phyloP scores from a whole-genome alignment of 768 basidiomycete genomes.

The Amanita brunnescens region DNA sequence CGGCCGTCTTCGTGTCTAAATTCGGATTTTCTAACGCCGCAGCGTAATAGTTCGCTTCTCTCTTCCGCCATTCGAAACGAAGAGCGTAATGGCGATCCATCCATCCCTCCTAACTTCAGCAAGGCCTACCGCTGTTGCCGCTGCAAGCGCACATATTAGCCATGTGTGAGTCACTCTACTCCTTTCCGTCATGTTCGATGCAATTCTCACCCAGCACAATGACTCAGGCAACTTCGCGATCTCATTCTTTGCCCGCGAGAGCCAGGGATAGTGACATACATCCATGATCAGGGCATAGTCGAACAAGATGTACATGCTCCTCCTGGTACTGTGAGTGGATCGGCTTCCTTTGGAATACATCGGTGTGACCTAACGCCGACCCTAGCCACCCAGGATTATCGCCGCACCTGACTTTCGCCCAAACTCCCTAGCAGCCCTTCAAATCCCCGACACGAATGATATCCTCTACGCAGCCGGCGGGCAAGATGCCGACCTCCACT shows the following conservation, averaged over 20 bases:
- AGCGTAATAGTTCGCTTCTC: no score
- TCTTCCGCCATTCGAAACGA: no score
- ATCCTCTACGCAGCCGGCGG: conserved; percentile 71
- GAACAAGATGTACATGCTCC: conserved; percentile 43
- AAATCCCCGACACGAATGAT: conserved; percentile 39
- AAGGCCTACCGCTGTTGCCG: conserved; percentile 18
- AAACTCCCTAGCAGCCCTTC: conserved; percentile 54
- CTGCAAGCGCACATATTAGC: conserved; percentile 4
- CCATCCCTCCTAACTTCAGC: conserved; percentile 32
- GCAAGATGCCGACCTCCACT: conserved; percentile 62
- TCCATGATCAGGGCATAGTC: conserved; percentile 39
- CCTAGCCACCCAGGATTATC: conserved; percentile 37
- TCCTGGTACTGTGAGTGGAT: conserved; percentile 14
- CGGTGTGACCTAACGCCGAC: conserved; percentile 1
- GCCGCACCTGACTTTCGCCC: conserved; percentile 50
- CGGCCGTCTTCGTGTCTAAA: neutral
- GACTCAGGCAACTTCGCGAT: conserved; percentile 60
- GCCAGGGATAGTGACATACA: conserved; percentile 53
- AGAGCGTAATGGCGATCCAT: conserved; percentile 32
- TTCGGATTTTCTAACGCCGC: neutral
- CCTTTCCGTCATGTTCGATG: neutral
- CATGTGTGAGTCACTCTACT: neutral
- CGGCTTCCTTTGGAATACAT: neutral
- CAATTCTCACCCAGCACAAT: neutral
- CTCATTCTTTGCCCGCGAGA: conserved; percentile 68